Conservation (phyloP, 225 moss, liverwort and hornwort species). For the Antitrichia curtipendula region DNA sequence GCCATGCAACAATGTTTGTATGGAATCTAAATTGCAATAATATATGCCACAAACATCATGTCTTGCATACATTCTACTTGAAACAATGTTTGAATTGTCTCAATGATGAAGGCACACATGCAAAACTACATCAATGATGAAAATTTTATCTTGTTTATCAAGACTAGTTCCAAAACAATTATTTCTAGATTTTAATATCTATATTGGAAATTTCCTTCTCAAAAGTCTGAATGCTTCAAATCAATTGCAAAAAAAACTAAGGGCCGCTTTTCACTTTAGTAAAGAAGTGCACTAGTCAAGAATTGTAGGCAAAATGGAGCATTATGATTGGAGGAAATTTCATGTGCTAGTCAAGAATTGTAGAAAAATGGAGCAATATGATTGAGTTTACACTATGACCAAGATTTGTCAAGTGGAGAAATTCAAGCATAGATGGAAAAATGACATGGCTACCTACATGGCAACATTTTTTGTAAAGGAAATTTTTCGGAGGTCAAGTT, state of each 20-base stretch:
- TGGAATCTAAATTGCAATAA: neutral
- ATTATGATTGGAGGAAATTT: too few species aligned
- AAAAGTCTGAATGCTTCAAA: neutral
- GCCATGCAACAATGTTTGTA: neutral
- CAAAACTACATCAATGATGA: neutral
- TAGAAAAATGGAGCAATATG: too few species aligned
- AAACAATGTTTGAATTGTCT: neutral
- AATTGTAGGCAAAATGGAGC: too few species aligned
- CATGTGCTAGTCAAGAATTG: too few species aligned
- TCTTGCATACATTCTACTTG: accelerated
- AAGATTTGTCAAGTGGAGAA: too few species aligned
- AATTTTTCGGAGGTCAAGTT: too few species aligned
- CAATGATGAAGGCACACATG: neutral
- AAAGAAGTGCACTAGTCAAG: too few species aligned
- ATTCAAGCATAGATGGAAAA: too few species aligned
- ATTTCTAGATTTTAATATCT: neutral
- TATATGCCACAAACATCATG: neutral
- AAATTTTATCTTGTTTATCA: neutral
- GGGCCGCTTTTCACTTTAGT: too few species aligned
- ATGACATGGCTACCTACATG: too few species aligned
- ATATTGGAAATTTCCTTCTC: neutral
- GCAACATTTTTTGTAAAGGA: too few species aligned
- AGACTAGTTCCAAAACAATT: neutral
- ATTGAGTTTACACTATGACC: too few species aligned
- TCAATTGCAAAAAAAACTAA: neutral